Base-by-base conservation (phyloP, 1,139 yeast species). In the Geotrichum reessii region DNA sequence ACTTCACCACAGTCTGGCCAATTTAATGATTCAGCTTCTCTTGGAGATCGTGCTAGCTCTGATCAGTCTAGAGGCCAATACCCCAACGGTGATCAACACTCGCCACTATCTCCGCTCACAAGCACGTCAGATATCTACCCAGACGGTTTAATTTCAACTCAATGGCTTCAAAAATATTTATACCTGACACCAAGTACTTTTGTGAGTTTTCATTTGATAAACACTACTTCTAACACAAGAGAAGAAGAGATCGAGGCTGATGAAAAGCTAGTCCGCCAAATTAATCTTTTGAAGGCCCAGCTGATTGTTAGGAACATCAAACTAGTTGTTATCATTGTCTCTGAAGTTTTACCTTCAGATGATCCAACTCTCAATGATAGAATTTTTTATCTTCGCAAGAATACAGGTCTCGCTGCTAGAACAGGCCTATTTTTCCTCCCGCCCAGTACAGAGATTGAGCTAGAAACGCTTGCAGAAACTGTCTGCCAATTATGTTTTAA, bases 111-210 rank as follows among this genome's bases (percentile, higher is more conserved):
- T 0, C 83, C 84, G 0, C 68, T 73, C 53, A 74, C 74, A 56
- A 69, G 71, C 2, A 66, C 67, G 3, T 73, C 79, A 0, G 65
- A 66, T 5, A 65, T 74, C 56, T 74, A 71, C 56, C 80, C 81
- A 0, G 77, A 78, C 27, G 76, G 76, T 0, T 66, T 81, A 0
- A 63, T 81, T 27, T 72, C 79, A 0, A 63, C 65, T 0, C 71
- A 76, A 27, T 83, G 86, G 87, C 61, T 81, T 11, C 74, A 75
- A 46, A 82, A 81, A 65, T 80, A 82, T 64, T 69, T 73, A 44
- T 71, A 74, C 21, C 59, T 71, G 5, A 55, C 73, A 24, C 86
- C 86, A 0, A 64, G 78, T 1, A 74, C 79, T 0, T 74, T 77
- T 53, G 68, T 81, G 3, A 68, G 78, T 1, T 73, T 81, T 49